Percentiles rank a stretch among this genome's conserved stretches.
Evolutionary conservation across 2,329 filamentous ascomycete genomes (phyloP).

Genomic region (Neofusicoccum kwambonambiense): DNA sequence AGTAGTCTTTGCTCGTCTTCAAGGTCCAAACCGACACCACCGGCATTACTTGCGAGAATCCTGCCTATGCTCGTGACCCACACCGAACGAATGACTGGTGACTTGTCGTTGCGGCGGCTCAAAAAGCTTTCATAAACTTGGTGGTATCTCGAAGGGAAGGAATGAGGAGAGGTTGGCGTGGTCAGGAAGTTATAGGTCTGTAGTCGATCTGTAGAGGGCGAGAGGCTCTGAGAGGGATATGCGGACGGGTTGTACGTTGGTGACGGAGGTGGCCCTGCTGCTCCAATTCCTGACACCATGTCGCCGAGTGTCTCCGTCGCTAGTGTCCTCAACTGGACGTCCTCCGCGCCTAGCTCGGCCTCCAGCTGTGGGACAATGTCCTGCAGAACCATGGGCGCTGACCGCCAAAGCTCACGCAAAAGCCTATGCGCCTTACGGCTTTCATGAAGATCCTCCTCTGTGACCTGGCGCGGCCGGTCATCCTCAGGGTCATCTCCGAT

Average conservation of each 20-base stretch:
- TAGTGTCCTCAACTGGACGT: slow-evolving; percentile 77
- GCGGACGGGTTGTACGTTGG: slow-evolving; percentile 74
- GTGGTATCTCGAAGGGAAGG: slow-evolving; percentile 80
- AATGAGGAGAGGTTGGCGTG: slow-evolving; percentile 81
- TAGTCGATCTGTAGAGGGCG: slow-evolving; percentile 27
- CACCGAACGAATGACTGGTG: slow-evolving; percentile 73
- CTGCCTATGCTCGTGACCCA: slow-evolving; percentile 84
- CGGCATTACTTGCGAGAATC: slow-evolving; percentile 87
- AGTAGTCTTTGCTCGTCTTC: slow-evolving; percentile 78
- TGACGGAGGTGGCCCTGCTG: slow-evolving; percentile 76
- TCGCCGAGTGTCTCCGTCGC: slow-evolving; percentile 94
- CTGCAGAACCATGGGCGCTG: slow-evolving; percentile 80
- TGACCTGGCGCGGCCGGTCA: slow-evolving; percentile 59
- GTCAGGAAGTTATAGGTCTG: slow-evolving; percentile 63
- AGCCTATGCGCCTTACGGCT: slow-evolving; percentile 85
- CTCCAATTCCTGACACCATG: slow-evolving; percentile 89
- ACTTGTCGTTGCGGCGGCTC: slow-evolving; percentile 83
- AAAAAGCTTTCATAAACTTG: slow-evolving; percentile 81
- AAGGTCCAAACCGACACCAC: slow-evolving; percentile 80
- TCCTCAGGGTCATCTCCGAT: slow-evolving; percentile 43
- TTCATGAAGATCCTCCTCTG: slow-evolving; percentile 82
- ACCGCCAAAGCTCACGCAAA: slow-evolving; percentile 89
- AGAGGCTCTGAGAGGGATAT: slow-evolving; percentile 73
- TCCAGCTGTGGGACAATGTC: slow-evolving; percentile 95
- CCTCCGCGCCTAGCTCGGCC: slow-evolving; percentile 86